Evolutionary conservation across 331 rosid species (phyloP), one percentile per base, ranked within the genome.

Genomic region (Telfairia occidentalis): DNA sequence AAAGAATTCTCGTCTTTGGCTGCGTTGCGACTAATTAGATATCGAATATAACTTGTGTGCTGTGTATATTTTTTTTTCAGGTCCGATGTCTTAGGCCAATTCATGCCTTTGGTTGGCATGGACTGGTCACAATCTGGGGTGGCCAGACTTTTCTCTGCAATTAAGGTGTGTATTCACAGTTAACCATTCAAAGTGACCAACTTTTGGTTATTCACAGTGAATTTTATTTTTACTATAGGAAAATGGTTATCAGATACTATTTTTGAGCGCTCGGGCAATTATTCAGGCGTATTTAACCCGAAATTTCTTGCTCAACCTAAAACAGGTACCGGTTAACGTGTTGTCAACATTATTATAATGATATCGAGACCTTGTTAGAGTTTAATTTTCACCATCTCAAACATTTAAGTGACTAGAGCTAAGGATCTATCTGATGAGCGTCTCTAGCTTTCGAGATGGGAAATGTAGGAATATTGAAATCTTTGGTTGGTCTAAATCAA

Each of bases 41-140:
- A 60, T 15, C 5, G 13, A 32, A 30, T 35, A 35, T 19, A 35
- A 40, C 35, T 66, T 7, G 19, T 48, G 53, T 11, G 29, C 26
- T 40, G 7, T 11, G 40, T 18, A 21, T 59, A 16, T 50, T 23
- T 78, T 6, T 82, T 75, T 82, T 71, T 66, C 74, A 91, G 98
- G 89, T 94, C 98, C 49, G 97, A 94, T 85, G 97, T 94, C 70
- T 86, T 94, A 85, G 97, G 98, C 77, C 97, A 89, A 84, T 91
- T 91, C 89, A 94, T 94, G 98, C 98, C 98, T 79, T 87, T 91
- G 80, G 96, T 94, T 83, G 98, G 97, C 54, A 94, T 83, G 85
- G 97, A 94, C 80, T 94, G 98, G 98, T 79, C 93, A 4, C 98
- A 94, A 77, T 88, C 96, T 86, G 97, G 98, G 74, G 98, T 94